Base-by-base conservation (phyloP, 1,139 yeast genomes). In the Protomyces macrosporus region DNA sequence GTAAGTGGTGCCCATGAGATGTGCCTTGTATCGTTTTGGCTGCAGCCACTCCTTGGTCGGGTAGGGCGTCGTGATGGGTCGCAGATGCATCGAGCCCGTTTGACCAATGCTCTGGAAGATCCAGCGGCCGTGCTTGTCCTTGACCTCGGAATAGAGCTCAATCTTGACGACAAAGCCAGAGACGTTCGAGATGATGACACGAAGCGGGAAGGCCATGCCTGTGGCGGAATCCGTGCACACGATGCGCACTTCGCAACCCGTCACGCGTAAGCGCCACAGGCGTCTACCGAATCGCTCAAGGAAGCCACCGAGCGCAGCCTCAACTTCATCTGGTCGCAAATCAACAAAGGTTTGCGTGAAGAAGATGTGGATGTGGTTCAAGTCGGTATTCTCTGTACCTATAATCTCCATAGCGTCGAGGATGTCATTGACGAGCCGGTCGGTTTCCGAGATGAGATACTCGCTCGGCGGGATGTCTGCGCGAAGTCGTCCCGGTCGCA, bases 21-120 rank as follows among this genome's bases (percentile, higher is more conserved):
- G 98, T 57, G 98, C 98, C 80, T 88, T 89, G 81, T 95, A 95
- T 79, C 98, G 90, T 78, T 93, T 93, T 72, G 98, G 97, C 80
- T 93, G 98, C 73, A 93, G 82, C 78, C 96, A 91, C 78, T 93
- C 98, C 81, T 93, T 93, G 51, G 95, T 96, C 65, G 98, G 95
- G 75, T 93, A 95, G 64, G 98, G 97, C 63, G 97, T 88, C 56
- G 93, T 88, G 72, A 93, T 90, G 62, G 97, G 87, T 78, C 98
- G 86, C 79, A 93, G 82, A 75, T 93, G 98, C 98, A 93, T 93
- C 36, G 95, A 84, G 42, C 98, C 98, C 64, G 97, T 82, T 45
- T 71, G 71, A 65, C 96, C 97, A 74, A 93, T 82, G 4, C 97
- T 89, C 78, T 90, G 90, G 85, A 91, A 93, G 36, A 93, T 89